A percentile compares a stretch with the other conserved stretches of the same genome.
These are phyloP conservation scores for Alectoria sarmentosa DNA, from an alignment of 495 filamentous ascomycete species.

Conservation along the genomic window DNA sequence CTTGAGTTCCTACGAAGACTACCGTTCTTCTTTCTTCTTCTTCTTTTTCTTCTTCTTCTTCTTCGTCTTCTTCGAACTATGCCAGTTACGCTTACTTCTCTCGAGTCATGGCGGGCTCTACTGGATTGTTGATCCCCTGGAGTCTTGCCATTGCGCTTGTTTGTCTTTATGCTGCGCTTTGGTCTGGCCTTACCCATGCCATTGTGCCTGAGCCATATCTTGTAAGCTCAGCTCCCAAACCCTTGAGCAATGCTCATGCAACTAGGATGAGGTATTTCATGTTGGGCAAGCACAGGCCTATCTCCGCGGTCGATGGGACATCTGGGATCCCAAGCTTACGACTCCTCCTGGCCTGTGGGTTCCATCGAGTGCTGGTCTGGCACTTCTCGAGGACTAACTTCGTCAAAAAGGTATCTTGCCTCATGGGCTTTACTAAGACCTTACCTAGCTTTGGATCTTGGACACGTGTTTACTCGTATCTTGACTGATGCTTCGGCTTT, in stretches of 20 bases:
- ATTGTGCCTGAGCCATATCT: slow-evolving; percentile 75
- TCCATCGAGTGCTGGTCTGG: background rate
- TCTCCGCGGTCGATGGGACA: slow-evolving; percentile 60
- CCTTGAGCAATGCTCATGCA: background rate
- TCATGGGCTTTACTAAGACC: slow-evolving; percentile 36
- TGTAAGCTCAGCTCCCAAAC: slow-evolving; percentile 34
- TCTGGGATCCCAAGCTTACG: slow-evolving; percentile 96
- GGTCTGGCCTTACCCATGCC: slow-evolving; percentile 29
- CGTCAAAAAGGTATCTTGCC: slow-evolving; percentile 44
- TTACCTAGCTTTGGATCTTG: background rate
- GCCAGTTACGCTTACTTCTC: background rate
- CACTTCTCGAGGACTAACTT: slow-evolving; percentile 6
- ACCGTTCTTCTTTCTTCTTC: background rate
- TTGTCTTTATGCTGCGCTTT: background rate
- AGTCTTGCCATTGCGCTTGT: background rate
- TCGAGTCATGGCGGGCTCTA: background rate
- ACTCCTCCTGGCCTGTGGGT: slow-evolving; percentile 85
- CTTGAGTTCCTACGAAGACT: background rate
- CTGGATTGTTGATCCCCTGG: background rate
- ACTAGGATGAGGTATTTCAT: slow-evolving; percentile 90
- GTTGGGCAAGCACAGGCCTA: slow-evolving; percentile 87
- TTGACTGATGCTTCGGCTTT: slow-evolving; percentile 1
- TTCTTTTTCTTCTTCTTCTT: background rate
- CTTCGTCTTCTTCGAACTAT: background rate
- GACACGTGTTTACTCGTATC: background rate